Base-by-base conservation (phyloP, 2,329 filamentous ascomycete genomes). In the Colletotrichum acutatum region DNA sequence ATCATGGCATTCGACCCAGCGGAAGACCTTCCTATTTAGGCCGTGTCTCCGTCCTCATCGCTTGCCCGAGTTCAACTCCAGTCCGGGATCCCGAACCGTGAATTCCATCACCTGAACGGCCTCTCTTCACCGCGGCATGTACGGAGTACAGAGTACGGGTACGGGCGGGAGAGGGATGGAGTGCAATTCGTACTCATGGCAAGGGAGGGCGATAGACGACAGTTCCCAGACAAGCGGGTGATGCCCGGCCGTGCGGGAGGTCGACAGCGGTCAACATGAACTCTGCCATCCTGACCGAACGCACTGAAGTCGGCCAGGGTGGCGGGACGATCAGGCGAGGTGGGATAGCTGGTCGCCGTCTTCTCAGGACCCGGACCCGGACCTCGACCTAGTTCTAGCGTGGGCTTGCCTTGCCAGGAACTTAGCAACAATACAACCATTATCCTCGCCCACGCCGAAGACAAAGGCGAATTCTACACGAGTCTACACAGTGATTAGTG, bases 291-390 rank as follows among this genome's bases (percentile, higher is more conserved):
- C 42, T 42, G 61, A 62, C 56, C 66, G 58, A 57, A 54, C 62
- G 61, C 66, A 68, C 72, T 61, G 67, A 72, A 63, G 59, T n/a
- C 57, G 72, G 59, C 74, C 68, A 74, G 69, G 62, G 54, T 58
- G 67, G 74, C 77, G 78, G 78, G 78, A 79, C 75, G 77, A 79
- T 79, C 77, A 78, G 75, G 74, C 74, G 76, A 57, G 71, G 59
- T 68, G 76, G 70, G 59, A 72, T 37, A 60, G 59, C 61, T 57
- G 46, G 54, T 58, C 60, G 56, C 22, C 53, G 22, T 46, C 59
- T 52, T 53, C 53, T 59, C 70, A 58, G 19, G 49, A 65, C 32
- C 46, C 61, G 34, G 56, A 53, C 66, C 66, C 59, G 54, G 70
- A 59, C 66, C 70, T 64, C 56, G 70, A 71, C 71, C 49, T 65